Base-by-base conservation (phyloP, 352 stramenopile species). In the Phytophthora brassicae region DNA sequence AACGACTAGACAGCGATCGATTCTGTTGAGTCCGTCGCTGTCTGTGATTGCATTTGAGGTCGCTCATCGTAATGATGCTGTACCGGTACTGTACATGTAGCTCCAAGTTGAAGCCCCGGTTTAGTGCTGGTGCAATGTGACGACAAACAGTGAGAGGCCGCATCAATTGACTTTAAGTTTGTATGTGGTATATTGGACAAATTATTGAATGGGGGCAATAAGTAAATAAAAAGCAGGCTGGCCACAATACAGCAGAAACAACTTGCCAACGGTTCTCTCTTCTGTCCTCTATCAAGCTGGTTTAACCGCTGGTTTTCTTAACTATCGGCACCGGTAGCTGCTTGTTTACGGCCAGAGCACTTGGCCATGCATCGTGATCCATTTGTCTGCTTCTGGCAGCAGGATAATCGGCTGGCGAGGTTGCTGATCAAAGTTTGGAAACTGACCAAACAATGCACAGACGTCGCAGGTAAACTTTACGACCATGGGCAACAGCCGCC, bases 1-100 rank as follows among this genome's bases (percentile, higher is more conserved):
- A 11, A 22, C 9, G 24, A n/a, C n/a, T n/a, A n/a, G 42, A 50
- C 33, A 47, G 59, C 60, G 52, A 68, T 29, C 60, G n/a, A n/a
- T 68, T 68, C 39, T 64, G 60, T 68, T 54, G 53, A 68, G 60
- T 68, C 60, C 46, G 60, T 44, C 54, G 53, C 23, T 22, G 24
- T n/a, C 14, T n/a, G 33, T 17, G 39, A 22, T 44, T 44, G 38
- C n/a, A n/a, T 44, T 17, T 22, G 38, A 20, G 17, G n/a, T n/a
- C n/a, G n/a, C n/a, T n/a, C n/a, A n/a, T n/a, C n/a, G n/a, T n/a
- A n/a, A n/a, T n/a, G n/a, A n/a, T n/a, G n/a, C n/a, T n/a, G n/a
- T n/a, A n/a, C n/a, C n/a, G n/a, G 26, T 8, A 8, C 4, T 8
- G 26, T 4, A 31, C 26, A 9, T 31, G 26, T 31, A 4, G 8